Evolutionary conservation across 768 basidiomycete genomes (phyloP).

Genomic region (Tylopilus vinaceipallidus): DNA sequence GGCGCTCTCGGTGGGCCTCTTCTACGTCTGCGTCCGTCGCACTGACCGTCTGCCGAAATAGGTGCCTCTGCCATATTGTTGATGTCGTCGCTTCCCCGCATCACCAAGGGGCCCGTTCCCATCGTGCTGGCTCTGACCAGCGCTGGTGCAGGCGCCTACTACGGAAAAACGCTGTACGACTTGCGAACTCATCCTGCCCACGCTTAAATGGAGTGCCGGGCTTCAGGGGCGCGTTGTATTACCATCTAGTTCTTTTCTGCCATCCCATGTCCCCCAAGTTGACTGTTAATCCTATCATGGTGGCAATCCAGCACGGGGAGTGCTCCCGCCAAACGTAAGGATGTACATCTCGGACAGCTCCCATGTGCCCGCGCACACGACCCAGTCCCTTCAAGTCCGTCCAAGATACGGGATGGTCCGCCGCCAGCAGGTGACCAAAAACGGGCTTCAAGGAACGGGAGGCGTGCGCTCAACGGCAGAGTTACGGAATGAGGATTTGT

Average conservation of each 20-base stretch:
- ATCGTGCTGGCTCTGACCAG: constrained; percentile 59
- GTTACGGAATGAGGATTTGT: constrained; percentile 82
- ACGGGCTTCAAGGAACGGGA: constrained; percentile 19
- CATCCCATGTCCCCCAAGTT: background rate
- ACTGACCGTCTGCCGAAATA: too few relatives aligned
- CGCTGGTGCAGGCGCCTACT: constrained; percentile 61
- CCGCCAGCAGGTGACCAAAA: background rate
- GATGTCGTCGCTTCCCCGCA: constrained; percentile 70
- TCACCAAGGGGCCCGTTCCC: constrained; percentile 74
- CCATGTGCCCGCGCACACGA: constrained; percentile 2
- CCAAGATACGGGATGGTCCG: background rate
- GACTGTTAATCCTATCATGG: background rate
- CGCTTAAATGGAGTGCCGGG: constrained; percentile 5
- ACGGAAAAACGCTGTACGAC: constrained; percentile 56
- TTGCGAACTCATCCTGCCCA: constrained; percentile 23
- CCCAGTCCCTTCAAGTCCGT: constrained; percentile 2
- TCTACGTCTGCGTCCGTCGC: too few relatives aligned
- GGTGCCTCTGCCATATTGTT: constrained; percentile 76
- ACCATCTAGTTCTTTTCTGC: constrained; percentile 2
- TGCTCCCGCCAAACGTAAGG: constrained; percentile 2
- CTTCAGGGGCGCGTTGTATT: constrained; percentile 10
- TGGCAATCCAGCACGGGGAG: too few relatives aligned
- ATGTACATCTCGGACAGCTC: constrained; percentile 13
- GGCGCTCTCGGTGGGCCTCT: constrained; percentile 65
- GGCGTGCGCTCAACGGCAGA: constrained; percentile 51